Evolutionary conservation across 352 stramenopile genomes (phyloP), one percentile per base, ranked within the genome.

Genomic region (Nothophytophthora sp.): DNA sequence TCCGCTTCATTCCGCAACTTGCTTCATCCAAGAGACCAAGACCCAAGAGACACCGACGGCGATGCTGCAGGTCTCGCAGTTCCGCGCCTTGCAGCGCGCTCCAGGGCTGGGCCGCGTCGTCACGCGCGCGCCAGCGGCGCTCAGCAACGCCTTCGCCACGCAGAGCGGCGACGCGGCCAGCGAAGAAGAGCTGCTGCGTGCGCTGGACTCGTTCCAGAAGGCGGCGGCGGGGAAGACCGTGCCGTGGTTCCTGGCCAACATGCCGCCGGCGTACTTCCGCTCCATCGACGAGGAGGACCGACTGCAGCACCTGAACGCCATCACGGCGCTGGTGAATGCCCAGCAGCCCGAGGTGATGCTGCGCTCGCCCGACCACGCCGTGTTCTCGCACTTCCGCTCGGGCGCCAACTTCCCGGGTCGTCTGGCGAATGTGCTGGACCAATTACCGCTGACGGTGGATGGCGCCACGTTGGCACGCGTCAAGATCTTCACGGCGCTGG

Each of bases 251-350:
- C 55, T 96, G 36, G 67, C 87, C 38, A 93, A 94, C 77, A 96
- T 96, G 87, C 87, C 87, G 19, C 75, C 79, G 15, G 65, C 87
- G n/a, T 96, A 96, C 74, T 96, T 96, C 63, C 79, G 87, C 50
- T 83, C 88, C 40, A 92, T 92, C 42, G 61, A 71, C 47, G 81
- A 96, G 63, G 75, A 87, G 55, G 79, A 92, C 53, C 77, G 87
- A 24, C 47, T 96, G 46, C 79, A 94, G 52, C 87, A 96, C 68
- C 60, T 96, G 35, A 92, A 91, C 60, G 85, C 86, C 48, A 94
- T 96, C 68, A 91, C 76, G 60, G 81, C 81, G 52, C 72, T 91
- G 12, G 55, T 88, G 36, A 76, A 84, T 42, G 82, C 80, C 6
- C 66, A 90, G 55, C 82, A 93, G 53, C 82, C 82, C 1, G 82